These are phyloP conservation scores for Cladosporium velox DNA, from an alignment of 2,329 filamentous ascomycete genomes.

Conservation along the genomic window DNA sequence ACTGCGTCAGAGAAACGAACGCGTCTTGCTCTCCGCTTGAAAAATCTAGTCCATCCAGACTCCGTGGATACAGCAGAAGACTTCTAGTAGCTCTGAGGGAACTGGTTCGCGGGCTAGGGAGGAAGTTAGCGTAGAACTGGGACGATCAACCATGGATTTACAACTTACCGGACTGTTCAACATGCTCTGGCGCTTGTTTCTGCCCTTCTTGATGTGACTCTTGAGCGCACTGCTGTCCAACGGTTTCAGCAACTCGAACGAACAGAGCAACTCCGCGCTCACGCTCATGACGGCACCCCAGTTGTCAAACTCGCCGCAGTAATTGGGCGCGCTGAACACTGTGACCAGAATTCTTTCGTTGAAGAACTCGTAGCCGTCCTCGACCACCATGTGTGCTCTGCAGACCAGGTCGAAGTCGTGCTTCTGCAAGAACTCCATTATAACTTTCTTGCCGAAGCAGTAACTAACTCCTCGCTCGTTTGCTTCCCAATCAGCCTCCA, in stretches of 20 bases:
- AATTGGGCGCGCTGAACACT: constrained; percentile 96
- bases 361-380: constrained; percentile 99
- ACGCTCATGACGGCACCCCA: constrained; percentile 99
- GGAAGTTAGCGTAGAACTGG: constrained; percentile 23
- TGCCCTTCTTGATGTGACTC: constrained; percentile 97
- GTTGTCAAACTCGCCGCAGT: constrained; percentile 98
- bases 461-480: constrained; percentile 97
- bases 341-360: constrained; percentile 93
- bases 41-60: too few species aligned
- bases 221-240: constrained; percentile 94
- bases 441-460: constrained; percentile 97
- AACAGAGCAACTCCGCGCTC: constrained; percentile 87
- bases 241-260: constrained; percentile 94
- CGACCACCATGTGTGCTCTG: constrained; percentile 97
- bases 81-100: constrained; percentile 53
- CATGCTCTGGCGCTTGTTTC: constrained; percentile 92
- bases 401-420: constrained; percentile 98
- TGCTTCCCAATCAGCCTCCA: constrained; percentile 93
- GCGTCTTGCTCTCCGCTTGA: neutral
- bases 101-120: constrained; percentile 51
- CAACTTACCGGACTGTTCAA: constrained; percentile 88
- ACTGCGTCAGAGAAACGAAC: neutral
- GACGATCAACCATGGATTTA: neutral
- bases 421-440: constrained; percentile 88
- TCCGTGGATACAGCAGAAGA: neutral